Percentiles rank a stretch among this genome's conserved stretches.
phyloP scores from a whole-genome alignment of 1,284 basidiomycete species.

The Stereum hirsutum region DNA sequence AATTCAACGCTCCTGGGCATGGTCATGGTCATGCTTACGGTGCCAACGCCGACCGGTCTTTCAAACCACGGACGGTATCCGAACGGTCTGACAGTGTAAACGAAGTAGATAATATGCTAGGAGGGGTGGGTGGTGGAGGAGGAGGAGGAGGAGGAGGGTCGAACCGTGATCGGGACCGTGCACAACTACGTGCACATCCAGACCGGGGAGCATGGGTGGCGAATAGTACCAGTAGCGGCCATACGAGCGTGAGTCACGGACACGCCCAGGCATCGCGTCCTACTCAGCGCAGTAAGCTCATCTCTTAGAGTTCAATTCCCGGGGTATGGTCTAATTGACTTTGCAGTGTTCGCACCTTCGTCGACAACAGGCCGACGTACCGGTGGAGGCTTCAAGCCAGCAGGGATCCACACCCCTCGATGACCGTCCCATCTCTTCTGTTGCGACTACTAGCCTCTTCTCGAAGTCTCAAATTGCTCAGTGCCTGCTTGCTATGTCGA shows the following conservation, averaged over 20 bases:
- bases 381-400: constrained; percentile 8
- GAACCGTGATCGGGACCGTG: not conserved
- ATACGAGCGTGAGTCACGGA: too few relatives aligned
- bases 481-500: too few relatives aligned
- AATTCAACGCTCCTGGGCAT: constrained; percentile 16
- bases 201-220: too few relatives aligned
- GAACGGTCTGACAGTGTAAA: constrained; percentile 59
- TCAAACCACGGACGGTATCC: constrained; percentile 36
- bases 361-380: constrained; percentile 7
- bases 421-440: too few relatives aligned
- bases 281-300: constrained; percentile 4
- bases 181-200: constrained; percentile 1
- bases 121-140: too few relatives aligned
- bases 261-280: too few relatives aligned
- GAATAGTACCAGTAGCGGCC: not conserved
- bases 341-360: constrained; percentile 11
- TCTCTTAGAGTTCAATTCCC: not conserved
- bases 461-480: too few relatives aligned
- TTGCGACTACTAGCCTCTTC: too few relatives aligned
- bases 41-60: constrained; percentile 32
- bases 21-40: too few relatives aligned
- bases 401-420: not conserved
- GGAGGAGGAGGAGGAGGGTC: too few relatives aligned
- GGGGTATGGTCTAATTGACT: not conserved
- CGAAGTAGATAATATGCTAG: constrained; percentile 59